Evolutionary conservation across 345 rosid species (phyloP), one percentile per base, ranked within the genome.

Genomic region (Leavenworthia alabamica): DNA sequence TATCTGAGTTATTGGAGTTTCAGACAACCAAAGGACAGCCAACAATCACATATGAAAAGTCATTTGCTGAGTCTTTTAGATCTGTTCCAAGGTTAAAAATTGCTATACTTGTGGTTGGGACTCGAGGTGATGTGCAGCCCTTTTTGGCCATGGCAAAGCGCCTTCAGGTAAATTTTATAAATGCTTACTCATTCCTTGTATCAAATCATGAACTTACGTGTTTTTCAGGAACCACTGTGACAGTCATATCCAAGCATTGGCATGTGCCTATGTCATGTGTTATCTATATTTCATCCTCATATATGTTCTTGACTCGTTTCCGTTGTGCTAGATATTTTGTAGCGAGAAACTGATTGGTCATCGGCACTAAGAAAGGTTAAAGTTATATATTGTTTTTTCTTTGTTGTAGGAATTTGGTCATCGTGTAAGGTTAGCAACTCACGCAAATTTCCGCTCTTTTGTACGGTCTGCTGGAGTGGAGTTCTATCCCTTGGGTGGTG

Each of bases 61-160:
- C 61, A 32, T 64, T 73, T 42, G 47, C 66, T 29, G 86, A 74
- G 17, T 66, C 79, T 26, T 78, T 77, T 31, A 87, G 81, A 79
- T 48, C 86, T 16, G 58, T 93, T 62, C 99, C 97, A 1, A 80
- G 66, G 83, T 77, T 93, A 71, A 83, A 81, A 60, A 85, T 93
- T 64, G 82, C 71, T 54, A 80, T 93, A 36, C 97, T 93, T 72
- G 89, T 93, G 61, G 99, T 93, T 55, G 99, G 99, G 72, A 93
- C 99, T 20, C 87, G 97, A 72, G 99, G 99, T 81, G 97, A 93
- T 81, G 99, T 93, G 27, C 99, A 89, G 59, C 84, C 97, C 41
- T 93, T 93, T 76, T 61, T 93, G 45, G 99, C 99, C 58, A 85
- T 93, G 67, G 97, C 99, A 61, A 89, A 84, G 73, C 82, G 94